Conservation (phyloP, 2,329 filamentous ascomycete genomes). For the Nothopassalora personata region DNA sequence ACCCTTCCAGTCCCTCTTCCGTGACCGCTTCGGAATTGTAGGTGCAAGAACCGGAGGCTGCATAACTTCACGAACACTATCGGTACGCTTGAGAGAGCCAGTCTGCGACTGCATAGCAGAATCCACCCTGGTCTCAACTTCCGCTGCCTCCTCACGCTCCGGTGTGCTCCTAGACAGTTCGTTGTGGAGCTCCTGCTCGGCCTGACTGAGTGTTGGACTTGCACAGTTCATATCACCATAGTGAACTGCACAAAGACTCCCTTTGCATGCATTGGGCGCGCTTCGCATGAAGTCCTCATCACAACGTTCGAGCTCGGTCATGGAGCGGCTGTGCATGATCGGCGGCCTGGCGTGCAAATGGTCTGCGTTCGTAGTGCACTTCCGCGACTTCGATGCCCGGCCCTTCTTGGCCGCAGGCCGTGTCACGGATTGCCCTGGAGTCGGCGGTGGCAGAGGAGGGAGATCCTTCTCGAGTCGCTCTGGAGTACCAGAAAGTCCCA, state of each 20-base stretch:
- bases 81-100: slow-evolving; percentile 8
- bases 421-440: slow-evolving; percentile 1
- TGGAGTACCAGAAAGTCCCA: slow-evolving; percentile 7
- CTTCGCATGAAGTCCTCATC: slow-evolving; percentile 22
- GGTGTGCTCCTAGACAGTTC: slow-evolving; percentile 19
- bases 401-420: background rate
- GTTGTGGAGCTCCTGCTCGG: slow-evolving; percentile 35
- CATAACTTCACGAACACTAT: slow-evolving; percentile 29
- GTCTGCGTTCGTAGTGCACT: background rate
- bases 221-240: background rate
- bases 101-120: background rate
- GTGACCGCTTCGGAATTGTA: slow-evolving; percentile 38
- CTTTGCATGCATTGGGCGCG: slow-evolving; percentile 3
- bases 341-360: background rate
- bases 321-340: slow-evolving; percentile 12
- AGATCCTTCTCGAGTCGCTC: slow-evolving; percentile 13
- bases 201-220: slow-evolving; percentile 46
- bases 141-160: background rate
- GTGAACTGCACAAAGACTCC: background rate
- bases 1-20: slow-evolving; percentile 36
- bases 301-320: slow-evolving; percentile 20
- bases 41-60: slow-evolving; percentile 31
- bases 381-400: slow-evolving; percentile 7
- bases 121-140: background rate
- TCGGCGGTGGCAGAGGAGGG: slow-evolving; percentile 10